Base-by-base conservation (phyloP, 345 rosid species). In the Syzygium aromaticum region DNA sequence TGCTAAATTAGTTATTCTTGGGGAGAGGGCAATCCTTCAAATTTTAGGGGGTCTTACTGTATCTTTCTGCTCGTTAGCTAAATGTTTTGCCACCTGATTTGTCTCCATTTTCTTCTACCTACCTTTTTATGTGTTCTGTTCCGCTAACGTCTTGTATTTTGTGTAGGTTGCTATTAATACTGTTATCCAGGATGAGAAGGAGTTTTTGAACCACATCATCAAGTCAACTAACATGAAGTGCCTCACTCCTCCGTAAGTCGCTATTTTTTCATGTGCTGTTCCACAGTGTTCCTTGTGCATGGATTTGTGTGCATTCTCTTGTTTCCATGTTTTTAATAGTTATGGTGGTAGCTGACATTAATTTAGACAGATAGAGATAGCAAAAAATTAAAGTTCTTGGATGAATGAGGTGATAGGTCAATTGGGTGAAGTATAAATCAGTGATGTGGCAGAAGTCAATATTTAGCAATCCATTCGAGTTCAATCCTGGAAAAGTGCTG, bases 141-240 rank as follows among this genome's bases (percentile, higher is more conserved):
- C 67, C 67, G 46, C 80, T 85, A 30, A 84, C 61, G 38, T 51
- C 77, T 63, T 61, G 40, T 46, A 17, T 82, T 30, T 67, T 54
- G 43, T 89, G 84, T 94, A 95, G 97, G 97, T 95, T 92, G 97
- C 97, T 88, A 95, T 95, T 43, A 95, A 94, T 90, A 93, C 97
- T 28, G 89, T 92, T 85, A 94, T 95, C 87, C 95, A 92, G 87
- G 88, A 91, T 17, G 97, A 95, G 91, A 95, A 89, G 90, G 95
- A 95, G 86, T 95, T 95, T 90, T 94, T 95, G 63, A 92, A 92
- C 86, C 96, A 95, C 87, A 91, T 94, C 51, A 92, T 94, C 85
- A 95, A 92, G 89, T 95, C 97, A 64, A 95, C 97, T 86, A 95
- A 95, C 85, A 95, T 95, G 97, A 95, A 93, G 88, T 95, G 97